Conservation (phyloP, 1,139 yeast genomes). For the Barnettozyma hawaiiensis region DNA sequence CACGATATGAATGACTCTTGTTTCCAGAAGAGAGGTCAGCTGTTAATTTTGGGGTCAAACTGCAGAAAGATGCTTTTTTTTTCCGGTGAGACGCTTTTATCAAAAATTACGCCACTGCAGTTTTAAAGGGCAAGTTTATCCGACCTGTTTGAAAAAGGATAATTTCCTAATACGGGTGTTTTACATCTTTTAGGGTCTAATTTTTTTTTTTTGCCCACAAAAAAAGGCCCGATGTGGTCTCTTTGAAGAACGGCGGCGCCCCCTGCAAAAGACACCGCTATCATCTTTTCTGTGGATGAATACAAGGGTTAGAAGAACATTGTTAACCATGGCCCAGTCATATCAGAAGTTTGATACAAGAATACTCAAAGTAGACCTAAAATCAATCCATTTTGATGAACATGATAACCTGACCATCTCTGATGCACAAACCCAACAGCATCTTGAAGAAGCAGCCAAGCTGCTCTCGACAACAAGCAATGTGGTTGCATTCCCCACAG, state of each 20-base stretch:
- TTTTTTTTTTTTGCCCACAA: neutral
- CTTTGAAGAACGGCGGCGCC: no score
- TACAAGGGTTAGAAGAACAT: neutral
- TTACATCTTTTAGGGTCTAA: neutral
- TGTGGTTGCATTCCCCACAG: slow-evolving; percentile 92
- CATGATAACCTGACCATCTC: slow-evolving; percentile 40
- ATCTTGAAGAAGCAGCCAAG: slow-evolving; percentile 53
- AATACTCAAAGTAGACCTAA: slow-evolving; percentile 41
- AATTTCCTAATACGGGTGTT: neutral
- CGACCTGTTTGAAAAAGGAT: neutral
- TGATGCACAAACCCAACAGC: slow-evolving; percentile 45
- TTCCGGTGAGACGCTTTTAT: neutral
- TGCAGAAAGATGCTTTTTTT: no score
- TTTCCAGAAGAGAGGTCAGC: no score
- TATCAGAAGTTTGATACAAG: slow-evolving; percentile 28
- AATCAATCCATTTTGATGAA: slow-evolving; percentile 35
- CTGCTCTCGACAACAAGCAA: slow-evolving; percentile 45
- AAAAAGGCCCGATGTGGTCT: no score
- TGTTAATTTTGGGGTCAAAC: no score
- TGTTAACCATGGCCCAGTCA: slow-evolving; percentile 4
- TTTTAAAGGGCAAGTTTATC: neutral
- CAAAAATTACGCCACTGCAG: neutral
- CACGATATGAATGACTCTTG: neutral
- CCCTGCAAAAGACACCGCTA: no score
- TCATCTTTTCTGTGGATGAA: slow-evolving; percentile 4